Conservation (phyloP, 2,329 filamentous ascomycete genomes). For the Colletotrichum orbiculare region DNA sequence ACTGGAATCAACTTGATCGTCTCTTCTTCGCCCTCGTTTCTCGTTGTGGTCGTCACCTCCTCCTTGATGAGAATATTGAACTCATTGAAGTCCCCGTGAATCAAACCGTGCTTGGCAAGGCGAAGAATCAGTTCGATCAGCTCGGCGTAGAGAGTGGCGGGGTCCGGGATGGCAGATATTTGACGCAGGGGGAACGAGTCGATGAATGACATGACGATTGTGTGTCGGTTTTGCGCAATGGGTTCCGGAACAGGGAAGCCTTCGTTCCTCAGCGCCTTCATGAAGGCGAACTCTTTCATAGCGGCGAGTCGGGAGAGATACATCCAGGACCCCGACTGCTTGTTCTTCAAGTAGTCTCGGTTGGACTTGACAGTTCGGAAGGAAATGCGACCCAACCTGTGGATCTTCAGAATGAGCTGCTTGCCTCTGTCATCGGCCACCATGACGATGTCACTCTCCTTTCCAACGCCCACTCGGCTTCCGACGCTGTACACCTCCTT, state of each 20-base stretch:
- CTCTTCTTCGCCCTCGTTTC: constrained; percentile 55
- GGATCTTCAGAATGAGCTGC: constrained; percentile 92
- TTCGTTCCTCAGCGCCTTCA: constrained; percentile 85
- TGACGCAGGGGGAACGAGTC: constrained; percentile 93
- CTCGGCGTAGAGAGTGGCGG: constrained; percentile 88
- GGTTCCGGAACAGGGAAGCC: constrained; percentile 92
- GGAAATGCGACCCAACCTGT: constrained; percentile 93
- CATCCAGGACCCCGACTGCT: constrained; percentile 90
- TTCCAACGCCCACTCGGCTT: constrained; percentile 93
- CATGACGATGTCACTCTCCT: constrained; percentile 97
- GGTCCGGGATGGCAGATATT: constrained; percentile 84
- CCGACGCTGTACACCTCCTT: constrained; percentile 91
- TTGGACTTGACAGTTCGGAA: constrained; percentile 97
- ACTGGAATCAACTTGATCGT: constrained; percentile 75
- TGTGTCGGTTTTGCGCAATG: constrained; percentile 90
- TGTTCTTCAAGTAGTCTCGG: constrained; percentile 91
- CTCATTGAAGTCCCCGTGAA: constrained; percentile 99
- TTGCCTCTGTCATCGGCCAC: constrained; percentile 82
- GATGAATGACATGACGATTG: constrained; percentile 94
- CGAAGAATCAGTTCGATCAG: constrained; percentile 87
- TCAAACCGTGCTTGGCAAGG: constrained; percentile 86
- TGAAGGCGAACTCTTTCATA: constrained; percentile 94
- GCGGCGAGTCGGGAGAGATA: constrained; percentile 94
- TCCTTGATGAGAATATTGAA: constrained; percentile 98
- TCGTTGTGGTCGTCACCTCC: constrained; percentile 52